A percentile compares a stretch with the other conserved stretches of the same genome.
phyloP scores from a whole-genome alignment of 2,329 filamentous ascomycete species.

The Penicillium sumatraense region DNA sequence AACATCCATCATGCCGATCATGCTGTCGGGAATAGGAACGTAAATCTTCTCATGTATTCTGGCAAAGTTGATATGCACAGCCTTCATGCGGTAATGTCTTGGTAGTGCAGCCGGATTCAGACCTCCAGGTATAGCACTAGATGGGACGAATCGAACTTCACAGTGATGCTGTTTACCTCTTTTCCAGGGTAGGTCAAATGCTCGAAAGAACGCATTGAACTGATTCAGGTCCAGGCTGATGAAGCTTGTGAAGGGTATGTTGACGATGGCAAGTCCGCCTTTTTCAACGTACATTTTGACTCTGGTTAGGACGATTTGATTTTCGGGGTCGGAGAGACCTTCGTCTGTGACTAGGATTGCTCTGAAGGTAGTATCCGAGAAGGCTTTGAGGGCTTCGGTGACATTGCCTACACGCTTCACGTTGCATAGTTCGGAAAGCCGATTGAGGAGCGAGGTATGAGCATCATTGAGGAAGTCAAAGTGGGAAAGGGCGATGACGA shows the following conservation, averaged over 20 bases:
- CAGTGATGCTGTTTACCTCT: conserved; percentile 11
- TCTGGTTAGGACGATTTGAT: neutral
- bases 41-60: conserved; percentile 31
- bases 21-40: conserved; percentile 12
- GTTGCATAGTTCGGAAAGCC: neutral
- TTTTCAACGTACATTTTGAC: conserved; percentile 5
- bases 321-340: conserved; percentile 4
- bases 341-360: conserved; percentile 17
- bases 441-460: neutral
- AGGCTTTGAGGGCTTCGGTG: neutral
- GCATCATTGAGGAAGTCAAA: neutral
- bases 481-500: neutral
- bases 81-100: conserved; percentile 33
- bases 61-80: conserved; percentile 31
- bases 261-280: conserved; percentile 5
- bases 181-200: conserved; percentile 15
- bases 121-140: conserved; percentile 6
- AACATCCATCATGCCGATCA: neutral
- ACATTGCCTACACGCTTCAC: neutral
- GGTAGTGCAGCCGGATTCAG: conserved; percentile 17
- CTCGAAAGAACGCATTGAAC: conserved; percentile 11
- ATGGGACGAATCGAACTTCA: conserved; percentile 6
- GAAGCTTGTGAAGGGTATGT: conserved; percentile 3
- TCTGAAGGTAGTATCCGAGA: neutral
- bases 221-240: neutral